Evolutionary conservation across 352 stramenopile genomes (phyloP), one percentile per base, ranked within the genome.

Genomic region (Globisporangium nagaii): DNA sequence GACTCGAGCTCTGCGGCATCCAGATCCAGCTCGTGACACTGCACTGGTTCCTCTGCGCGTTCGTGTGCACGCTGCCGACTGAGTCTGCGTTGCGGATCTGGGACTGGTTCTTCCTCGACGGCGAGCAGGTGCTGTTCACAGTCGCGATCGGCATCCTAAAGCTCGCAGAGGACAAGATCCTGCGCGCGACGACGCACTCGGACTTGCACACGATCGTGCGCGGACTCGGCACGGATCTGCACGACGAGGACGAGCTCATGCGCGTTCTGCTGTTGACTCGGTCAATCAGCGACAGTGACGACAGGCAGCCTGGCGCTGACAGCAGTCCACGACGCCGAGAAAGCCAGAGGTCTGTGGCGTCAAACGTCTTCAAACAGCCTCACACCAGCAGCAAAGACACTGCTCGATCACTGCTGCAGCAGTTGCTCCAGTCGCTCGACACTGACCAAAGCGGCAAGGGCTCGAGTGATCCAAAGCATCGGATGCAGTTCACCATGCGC

Each of bases 41-140:
- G 2, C 80, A 93, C 41, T 94, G 84, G 84, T 94, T 93, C 47
- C 57, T 94, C 3, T 94, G 84, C 54, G 65, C 81, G 1, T 94
- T 93, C 71, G 68, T 93, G 19, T 89, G 88, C 53, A 92, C 79
- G 32, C 54, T 94, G 8, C 75, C 76, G 2, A 80, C 88, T 7
- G 77, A 88, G 48, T 84, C 72, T 6, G 78, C 75, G 5, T 51
- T 91, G 19, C 73, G 82, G 0, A 66, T 93, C 8, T 93, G 82
- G 82, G 80, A 93, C 56, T 83, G 67, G 66, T 76, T 92, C 39
- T 88, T 91, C 32, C 54, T 86, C 17, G 75, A 92, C 36, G 83
- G 84, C 3, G 56, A 84, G 43, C 56, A 82, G 32, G 70, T 81
- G 42, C 56, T 85, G 2, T 85, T 80, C 53, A 67, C 63, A 13